Evolutionary conservation across 768 basidiomycete species (phyloP), one percentile per base, ranked within the genome.

Genomic region (Tylopilus vinaceipallidus): DNA sequence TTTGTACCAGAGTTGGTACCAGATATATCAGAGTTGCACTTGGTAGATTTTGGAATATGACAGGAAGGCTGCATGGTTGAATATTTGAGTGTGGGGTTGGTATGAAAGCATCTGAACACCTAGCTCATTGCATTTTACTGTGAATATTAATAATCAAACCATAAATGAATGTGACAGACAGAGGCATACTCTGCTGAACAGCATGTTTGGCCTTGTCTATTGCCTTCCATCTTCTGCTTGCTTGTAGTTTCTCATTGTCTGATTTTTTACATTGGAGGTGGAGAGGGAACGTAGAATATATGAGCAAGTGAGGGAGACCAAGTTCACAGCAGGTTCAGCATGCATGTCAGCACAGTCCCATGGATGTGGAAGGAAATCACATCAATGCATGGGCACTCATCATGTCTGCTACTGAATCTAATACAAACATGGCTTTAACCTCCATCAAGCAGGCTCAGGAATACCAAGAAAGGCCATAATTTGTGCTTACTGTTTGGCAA

Each of bases 51-150:
- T n/a, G n/a, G n/a, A n/a, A n/a, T n/a, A n/a, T n/a, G n/a, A n/a
- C n/a, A n/a, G 84, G 47, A 89, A 84, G 7, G 80, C 73, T 40
- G 75, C 70, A 60, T 85, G 79, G 49, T 76, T 80, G 68, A 98
- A 97, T 50, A 95, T 79, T 61, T 97, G 95, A 5, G 73, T 64
- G 66, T 94, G 93, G 7, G 97, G 70, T n/a, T 74, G 73, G 9
- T 82, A 79, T 13, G 93, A 89, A 45, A 98, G 81, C 47, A 97
- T 81, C 63, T 98, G 95, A 6, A 98, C 94, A n/a, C 95, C 95
- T 35, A 93, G 75, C 52, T 88, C 82, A 63, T 97, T 98, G 46
- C 91, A 79, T 64, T 84, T 82, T 51, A 76, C 84, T 84, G 49
- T n/a, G 27, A 23, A 33, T 3, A 3, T 6, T 3, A n/a, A 26